Base-by-base conservation (phyloP, 1,284 basidiomycete species). In the Tetrapyrgos nigripes region DNA sequence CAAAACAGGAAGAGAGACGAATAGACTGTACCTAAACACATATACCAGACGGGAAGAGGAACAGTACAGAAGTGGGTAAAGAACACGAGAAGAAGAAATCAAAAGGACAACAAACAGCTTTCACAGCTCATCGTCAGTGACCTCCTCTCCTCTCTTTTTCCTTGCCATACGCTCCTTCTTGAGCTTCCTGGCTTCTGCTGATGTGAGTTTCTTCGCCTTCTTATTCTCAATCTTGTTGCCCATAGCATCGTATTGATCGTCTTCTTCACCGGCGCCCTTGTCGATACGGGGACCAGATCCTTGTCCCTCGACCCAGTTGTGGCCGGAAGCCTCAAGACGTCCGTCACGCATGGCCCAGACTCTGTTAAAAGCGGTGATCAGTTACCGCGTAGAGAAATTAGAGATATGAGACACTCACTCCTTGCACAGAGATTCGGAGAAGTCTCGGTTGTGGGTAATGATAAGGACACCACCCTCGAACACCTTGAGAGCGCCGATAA, bases 221-320 rank as follows among this genome's bases (percentile, higher is more conserved):
- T 88, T 91, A 65, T 57, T 77, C 63, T 92, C 93, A 67, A 97
- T 84, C 86, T 96, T 96, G 91, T 97, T 97, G 62, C 96, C 95
- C 87, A 97, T 92, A 33, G 96, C 96, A 75, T 98, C 96, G 75
- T 92, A 97, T 70, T 86, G 79, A 50, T 88, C 93, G 59, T 96
- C 93, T 62, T 96, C 95, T 66, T 94, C 93, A 44, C 85, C 89
- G 4, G 83, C 88, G 72, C 86, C 87, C 86, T 94, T 93, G 85
- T 97, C 96, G 68, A 97, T 97, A 59, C 94, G 88, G 44, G 91
- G 76, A 51, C 96, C 96, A 33, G 92, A 84, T 58, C 96, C 96
- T 78, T 99, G 96, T 55, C 96, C 96, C 80, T 99, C 97, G 70
- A 97, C 94, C 94, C 94, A 97, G 85, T 96, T 95, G 85, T 98